Evolutionary conservation across 2,329 filamentous ascomycete species (phyloP), one percentile per base, ranked within the genome.

Genomic region (Calonectria leucothoes): DNA sequence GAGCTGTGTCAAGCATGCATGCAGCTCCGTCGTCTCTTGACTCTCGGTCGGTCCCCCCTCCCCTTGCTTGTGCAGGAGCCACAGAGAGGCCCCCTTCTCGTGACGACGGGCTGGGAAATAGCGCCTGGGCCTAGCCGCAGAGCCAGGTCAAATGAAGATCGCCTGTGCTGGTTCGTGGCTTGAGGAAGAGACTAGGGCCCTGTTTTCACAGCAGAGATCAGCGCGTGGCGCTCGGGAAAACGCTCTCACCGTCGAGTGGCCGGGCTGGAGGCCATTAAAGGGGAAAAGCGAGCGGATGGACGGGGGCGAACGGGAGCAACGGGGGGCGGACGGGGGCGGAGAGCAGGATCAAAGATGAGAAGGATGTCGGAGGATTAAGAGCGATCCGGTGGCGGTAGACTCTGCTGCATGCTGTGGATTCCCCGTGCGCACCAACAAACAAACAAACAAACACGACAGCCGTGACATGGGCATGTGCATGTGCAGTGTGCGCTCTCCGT

Each of bases 141-240:
- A 69, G 66, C 66, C 33, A 69, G 49, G 52, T 35, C 37, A 70
- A 65, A 71, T 67, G 65, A 55, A 69, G 65, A 65, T 64, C 55
- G 70, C 65, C 37, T 68, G 33, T 33, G 49, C 35, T 42, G 52
- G 52, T 51, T 63, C 51, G 69, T 51, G 59, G 59, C 59, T 61
- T 35, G 23, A 25, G 49, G 51, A 48, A 15, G 39, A 25, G 63
- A 42, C 69, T 67, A 71, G 51, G 23, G 37, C 35, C 23, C 42
- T 55, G 61, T 15, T 68, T 31, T 35, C 33, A 65, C 55, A 42
- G 31, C 20, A 55, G 59, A n/a, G 70, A 72, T 72, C 70, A 66
- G 57, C 70, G 27, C 49, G 70, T 69, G 65, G 55, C 70, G 65
- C 25, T 25, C 65, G 65, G 65, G 55, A 61, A 69, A 66, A 68